These are phyloP conservation scores for Leishmania tarentolae DNA, from an alignment of 208 protist species.

Conservation along the genomic window DNA sequence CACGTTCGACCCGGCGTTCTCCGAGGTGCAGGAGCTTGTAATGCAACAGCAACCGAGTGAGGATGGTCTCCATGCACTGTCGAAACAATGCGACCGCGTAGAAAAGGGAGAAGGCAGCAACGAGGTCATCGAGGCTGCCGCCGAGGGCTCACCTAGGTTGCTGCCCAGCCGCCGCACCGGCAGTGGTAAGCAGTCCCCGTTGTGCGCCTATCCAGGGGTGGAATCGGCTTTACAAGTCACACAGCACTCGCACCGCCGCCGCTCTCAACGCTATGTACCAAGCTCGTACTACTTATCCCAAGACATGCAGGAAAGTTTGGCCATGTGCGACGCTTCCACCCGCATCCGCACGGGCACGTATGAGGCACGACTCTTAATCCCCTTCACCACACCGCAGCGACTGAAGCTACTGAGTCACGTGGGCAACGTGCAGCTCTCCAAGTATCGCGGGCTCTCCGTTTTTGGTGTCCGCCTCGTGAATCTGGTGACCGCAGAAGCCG, in stretches of 20 bases:
- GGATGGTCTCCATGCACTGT: neutral
- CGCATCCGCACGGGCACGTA: conserved; percentile 26
- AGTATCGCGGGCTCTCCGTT: conserved; percentile 46
- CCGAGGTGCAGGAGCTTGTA: neutral
- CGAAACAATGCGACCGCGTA: neutral
- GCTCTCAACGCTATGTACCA: conserved; percentile 12
- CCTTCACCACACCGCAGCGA: conserved; percentile 70
- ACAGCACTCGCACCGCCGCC: neutral
- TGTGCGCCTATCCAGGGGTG: neutral
- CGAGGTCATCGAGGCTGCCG: neutral
- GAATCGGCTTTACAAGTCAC: neutral
- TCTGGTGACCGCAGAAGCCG: conserved; percentile 56
- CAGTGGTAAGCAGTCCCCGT: neutral
- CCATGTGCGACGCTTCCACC: conserved; percentile 35
- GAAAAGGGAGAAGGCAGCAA: neutral
- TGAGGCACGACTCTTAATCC: conserved; percentile 49
- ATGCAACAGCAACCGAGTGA: neutral
- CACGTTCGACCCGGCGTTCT: neutral
- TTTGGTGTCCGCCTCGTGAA: conserved; percentile 69
- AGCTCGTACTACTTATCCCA: conserved; percentile 26
- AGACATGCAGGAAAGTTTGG: conserved; percentile 28
- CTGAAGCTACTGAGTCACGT: conserved; percentile 53
- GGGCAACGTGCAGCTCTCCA: conserved; percentile 57
- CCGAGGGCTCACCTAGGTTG: neutral
- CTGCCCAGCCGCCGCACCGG: neutral